Evolutionary conservation across 1,139 yeast genomes (phyloP), one percentile per base, ranked within the genome.

Genomic region (Candida sanyaensis): DNA sequence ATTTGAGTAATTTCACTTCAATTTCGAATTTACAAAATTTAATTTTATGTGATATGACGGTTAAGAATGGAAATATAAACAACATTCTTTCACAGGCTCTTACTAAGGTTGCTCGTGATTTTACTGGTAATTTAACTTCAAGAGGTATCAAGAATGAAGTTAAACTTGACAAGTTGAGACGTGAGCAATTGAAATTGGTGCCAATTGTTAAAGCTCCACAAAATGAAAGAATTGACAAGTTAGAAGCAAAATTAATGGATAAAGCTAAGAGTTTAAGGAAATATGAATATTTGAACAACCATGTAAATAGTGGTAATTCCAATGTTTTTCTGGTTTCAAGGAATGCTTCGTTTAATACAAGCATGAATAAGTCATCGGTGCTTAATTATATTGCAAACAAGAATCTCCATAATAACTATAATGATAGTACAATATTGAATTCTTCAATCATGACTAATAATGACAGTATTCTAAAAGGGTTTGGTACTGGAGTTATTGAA

Each of bases 401-500:
- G 29, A 43, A 32, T 24, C 41, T 42, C 28, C 34, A 45, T 36
- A 29, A 40, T 37, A 46, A 42, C 1, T 23, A 37, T 23, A 47
- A 43, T 29, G 45, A 55, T 30, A 50, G 57, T 1, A 60, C 70
- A 6, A 55, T 61, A 41, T 49, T 60, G 45, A 61, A 63, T 49
- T 54, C 57, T 27, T 56, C 65, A 5, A 43, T 49, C 11, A 51
- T 58, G 42, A 59, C 69, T 7, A 61, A 54, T 49, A 65, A 63
- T 53, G 59, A 56, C 24, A 67, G 71, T 13, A 62, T 61, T 17
- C 58, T 68, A 38, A 62, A 68, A 10, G 73, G 68, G n/a, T 68
- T 71, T 55, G 78, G 77, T 2, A 63, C 60, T 37, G 77, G 75
- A 5, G 67, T 73, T 2, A 56, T 70, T 4, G 75, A 70, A 49